A percentile compares a stretch with the other conserved stretches of the same genome.
These are phyloP conservation scores for Fraxinus dipetala DNA, from an alignment of 305 asterid species.

Conservation along the genomic window DNA sequence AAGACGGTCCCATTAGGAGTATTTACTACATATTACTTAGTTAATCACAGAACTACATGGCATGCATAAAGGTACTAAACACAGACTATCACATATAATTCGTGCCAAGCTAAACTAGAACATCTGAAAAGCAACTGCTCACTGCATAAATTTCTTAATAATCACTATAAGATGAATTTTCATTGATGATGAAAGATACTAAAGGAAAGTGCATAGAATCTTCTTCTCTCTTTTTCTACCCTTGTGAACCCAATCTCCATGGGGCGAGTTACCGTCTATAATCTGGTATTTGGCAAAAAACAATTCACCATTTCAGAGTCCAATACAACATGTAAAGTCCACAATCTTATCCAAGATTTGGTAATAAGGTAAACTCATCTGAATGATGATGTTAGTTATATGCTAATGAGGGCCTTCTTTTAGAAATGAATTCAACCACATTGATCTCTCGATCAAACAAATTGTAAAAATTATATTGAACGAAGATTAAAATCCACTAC, in stretches of 20 bases:
- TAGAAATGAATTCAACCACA: slow-evolving; percentile 4
- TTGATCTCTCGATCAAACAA: neutral
- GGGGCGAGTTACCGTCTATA: neutral
- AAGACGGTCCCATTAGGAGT: neutral
- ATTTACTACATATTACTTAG: neutral
- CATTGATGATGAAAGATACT: neutral
- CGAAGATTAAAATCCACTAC: neutral
- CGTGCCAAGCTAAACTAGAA: neutral
- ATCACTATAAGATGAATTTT: neutral
- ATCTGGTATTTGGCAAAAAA: neutral
- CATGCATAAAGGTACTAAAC: neutral
- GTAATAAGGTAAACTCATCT: neutral
- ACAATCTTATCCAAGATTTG: neutral
- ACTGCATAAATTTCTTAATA: neutral
- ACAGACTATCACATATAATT: neutral
- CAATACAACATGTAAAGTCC: slow-evolving; percentile 11
- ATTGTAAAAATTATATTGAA: neutral
- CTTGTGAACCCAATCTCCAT: neutral
- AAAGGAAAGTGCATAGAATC: neutral
- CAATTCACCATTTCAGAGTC: neutral
- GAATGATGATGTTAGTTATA: neutral
- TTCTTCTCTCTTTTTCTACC: neutral
- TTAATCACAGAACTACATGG: neutral
- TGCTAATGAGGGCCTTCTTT: neutral
- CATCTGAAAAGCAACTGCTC: neutral